Percentiles rank a stretch among this genome's conserved stretches.
phyloP scores from a whole-genome alignment of 2,329 filamentous ascomycete genomes.

The Allantophomopsis lycopodina region DNA sequence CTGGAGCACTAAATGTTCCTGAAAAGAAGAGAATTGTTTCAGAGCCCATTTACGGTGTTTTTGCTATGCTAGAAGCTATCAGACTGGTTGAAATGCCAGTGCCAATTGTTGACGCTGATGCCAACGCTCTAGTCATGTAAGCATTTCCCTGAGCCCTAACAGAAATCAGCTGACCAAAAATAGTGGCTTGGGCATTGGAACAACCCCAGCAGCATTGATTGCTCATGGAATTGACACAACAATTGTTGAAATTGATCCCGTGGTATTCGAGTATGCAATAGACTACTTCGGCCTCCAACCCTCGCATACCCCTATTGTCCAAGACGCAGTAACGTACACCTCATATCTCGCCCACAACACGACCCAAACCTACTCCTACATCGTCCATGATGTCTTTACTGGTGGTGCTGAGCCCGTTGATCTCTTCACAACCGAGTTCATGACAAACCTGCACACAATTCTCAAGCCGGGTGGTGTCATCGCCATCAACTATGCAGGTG shows the following conservation, averaged over 20 bases:
- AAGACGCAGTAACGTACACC: conserved; percentile 67
- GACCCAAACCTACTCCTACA: conserved; percentile 61
- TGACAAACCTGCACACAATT: conserved; percentile 55
- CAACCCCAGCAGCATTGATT: conserved; percentile 75
- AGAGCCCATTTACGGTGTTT: conserved; percentile 93
- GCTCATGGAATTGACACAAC: conserved; percentile 84
- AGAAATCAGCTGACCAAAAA: conserved; percentile 9
- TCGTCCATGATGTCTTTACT: conserved; percentile 95
- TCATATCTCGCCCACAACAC: conserved; percentile 23
- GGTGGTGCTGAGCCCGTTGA: conserved; percentile 77
- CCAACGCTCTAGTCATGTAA: conserved; percentile 76
- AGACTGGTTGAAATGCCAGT: conserved; percentile 55
- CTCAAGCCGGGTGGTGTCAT: conserved; percentile 70
- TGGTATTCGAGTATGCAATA: conserved; percentile 69
- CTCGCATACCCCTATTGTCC: conserved; percentile 68
- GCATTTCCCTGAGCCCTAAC: conserved; percentile 16
- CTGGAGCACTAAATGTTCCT: conserved; percentile 27
- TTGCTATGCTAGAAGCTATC: conserved; percentile 87
- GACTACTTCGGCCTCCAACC: conserved; percentile 70
- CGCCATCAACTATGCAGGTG: conserved; percentile 93
- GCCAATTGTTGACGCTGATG: conserved; percentile 43
- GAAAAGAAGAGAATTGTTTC: conserved; percentile 62
- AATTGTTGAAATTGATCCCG: conserved; percentile 86
- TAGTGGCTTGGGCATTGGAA: conserved; percentile 84
- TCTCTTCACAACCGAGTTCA: conserved; percentile 79